Evolutionary conservation across 1,284 basidiomycete species (phyloP).

Genomic region (Crepidotus sp.): DNA sequence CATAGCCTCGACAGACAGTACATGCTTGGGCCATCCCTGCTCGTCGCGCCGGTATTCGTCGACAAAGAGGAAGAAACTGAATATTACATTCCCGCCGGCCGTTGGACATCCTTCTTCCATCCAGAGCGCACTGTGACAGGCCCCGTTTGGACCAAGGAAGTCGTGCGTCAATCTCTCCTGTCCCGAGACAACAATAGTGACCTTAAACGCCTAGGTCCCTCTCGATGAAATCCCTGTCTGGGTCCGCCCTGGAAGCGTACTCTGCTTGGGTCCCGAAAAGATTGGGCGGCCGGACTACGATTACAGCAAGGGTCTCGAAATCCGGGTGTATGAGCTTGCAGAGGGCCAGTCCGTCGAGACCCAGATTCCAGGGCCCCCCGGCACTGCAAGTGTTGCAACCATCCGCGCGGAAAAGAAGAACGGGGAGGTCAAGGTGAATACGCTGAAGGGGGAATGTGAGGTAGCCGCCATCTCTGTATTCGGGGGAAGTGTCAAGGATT

Average conservation of each 20-base stretch:
- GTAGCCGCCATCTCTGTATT: constrained; percentile 9
- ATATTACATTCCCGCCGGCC: constrained; percentile 63
- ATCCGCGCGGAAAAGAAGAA: constrained; percentile 30
- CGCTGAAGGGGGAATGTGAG: constrained; percentile 15
- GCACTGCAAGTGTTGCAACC: constrained; percentile 29
- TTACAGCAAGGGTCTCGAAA: constrained; percentile 41
- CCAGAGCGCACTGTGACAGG: constrained; percentile 39
- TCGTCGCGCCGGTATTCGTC: constrained; percentile 69
- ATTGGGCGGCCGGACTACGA: constrained; percentile 60
- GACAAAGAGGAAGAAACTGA: constrained; percentile 47
- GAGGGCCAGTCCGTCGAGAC: constrained; percentile 35
- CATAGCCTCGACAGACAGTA: constrained; percentile 58
- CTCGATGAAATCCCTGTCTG: constrained; percentile 58
- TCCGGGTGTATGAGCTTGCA: constrained; percentile 44
- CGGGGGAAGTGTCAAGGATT: constrained; percentile 13
- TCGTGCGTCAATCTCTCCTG: constrained; percentile 4
- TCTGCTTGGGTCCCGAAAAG: constrained; percentile 47
- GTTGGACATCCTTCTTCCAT: constrained; percentile 60
- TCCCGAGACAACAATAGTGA: no score
- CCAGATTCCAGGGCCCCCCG: constrained; percentile 37
- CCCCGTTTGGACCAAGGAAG: constrained; percentile 48
- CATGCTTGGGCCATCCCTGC: constrained; percentile 58
- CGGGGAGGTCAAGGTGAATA: constrained; percentile 17
- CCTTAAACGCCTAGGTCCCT: constrained; percentile 29
- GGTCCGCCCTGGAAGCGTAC: constrained; percentile 49